A percentile compares a stretch with the other conserved stretches of the same genome.
phyloP scores from a whole-genome alignment of 148 eudicot genomes.

The Linanthus parryae region DNA sequence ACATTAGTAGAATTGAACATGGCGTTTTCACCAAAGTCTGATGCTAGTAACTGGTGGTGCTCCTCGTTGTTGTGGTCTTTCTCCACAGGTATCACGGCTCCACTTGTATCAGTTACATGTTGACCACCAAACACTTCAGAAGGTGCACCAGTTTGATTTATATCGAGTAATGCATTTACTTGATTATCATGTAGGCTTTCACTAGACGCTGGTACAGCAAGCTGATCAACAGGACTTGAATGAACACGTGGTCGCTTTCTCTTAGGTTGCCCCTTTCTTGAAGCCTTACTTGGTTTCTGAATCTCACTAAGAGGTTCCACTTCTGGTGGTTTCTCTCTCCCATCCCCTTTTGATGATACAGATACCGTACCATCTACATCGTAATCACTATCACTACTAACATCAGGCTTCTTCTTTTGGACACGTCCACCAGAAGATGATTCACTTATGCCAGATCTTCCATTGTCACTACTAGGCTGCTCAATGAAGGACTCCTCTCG shows the following conservation, averaged over 20 bases:
- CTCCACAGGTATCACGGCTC: conserved; percentile 25
- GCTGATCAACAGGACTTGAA: conserved; percentile 24
- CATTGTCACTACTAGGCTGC: conserved; percentile 72
- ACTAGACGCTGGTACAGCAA: conserved; percentile 20
- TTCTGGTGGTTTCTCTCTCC: conserved; percentile 31
- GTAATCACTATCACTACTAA: conserved; percentile 74
- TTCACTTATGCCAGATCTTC: conserved; percentile 56
- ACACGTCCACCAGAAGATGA: conserved; percentile 32
- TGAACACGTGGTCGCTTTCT: conserved; percentile 36
- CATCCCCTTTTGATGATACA: conserved; percentile 63
- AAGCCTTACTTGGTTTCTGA: conserved; percentile 7
- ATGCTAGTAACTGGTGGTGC: conserved; percentile 29
- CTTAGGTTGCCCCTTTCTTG: conserved; percentile 27
- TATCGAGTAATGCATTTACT: conserved; percentile 20
- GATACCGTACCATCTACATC: conserved; percentile 74
- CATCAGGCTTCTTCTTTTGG: conserved; percentile 51
- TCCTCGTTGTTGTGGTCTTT: conserved; percentile 20
- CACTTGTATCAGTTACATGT: conserved; percentile 25
- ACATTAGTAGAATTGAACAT: conserved; percentile 24
- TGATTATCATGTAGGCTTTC: conserved; percentile 28
- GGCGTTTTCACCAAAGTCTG: conserved; percentile 26
- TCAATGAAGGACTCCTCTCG: conserved; percentile 55
- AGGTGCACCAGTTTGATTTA: conserved; percentile 26
- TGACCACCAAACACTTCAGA: conserved; percentile 15
- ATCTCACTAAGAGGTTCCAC: conserved; percentile 30